Evolutionary conservation across 352 stramenopile genomes (phyloP).

Genomic region (Phytophthora cactorum): DNA sequence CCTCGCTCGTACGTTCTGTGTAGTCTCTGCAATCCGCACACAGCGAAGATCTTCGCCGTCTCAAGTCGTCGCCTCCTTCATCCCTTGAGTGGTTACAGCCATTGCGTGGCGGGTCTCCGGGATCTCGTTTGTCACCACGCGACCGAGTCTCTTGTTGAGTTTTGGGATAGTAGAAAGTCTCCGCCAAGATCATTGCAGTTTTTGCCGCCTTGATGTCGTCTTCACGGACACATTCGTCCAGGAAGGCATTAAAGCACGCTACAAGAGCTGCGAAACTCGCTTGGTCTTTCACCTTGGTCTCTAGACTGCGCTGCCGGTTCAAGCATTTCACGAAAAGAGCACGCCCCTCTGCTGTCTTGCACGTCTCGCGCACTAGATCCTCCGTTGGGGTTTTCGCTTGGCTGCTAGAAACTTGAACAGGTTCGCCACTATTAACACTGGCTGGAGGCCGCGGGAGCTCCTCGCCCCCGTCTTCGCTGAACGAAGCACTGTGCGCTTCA

Average conservation of each 20-base stretch:
- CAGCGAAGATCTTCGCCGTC: constrained; percentile 22
- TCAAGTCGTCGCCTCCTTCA: constrained; percentile 12
- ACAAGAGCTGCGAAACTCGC: constrained; percentile 68
- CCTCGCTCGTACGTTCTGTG: constrained; percentile 38
- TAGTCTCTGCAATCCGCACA: constrained; percentile 35
- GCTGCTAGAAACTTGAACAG: neutral
- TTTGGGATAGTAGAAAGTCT: constrained; percentile 77
- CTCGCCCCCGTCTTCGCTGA: constrained; percentile 17
- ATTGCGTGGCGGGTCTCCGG: constrained; percentile 5
- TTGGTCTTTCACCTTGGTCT: constrained; percentile 73
- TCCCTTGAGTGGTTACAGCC: constrained; percentile 13
- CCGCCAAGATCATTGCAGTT: constrained; percentile 87
- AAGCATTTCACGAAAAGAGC: constrained; percentile 83
- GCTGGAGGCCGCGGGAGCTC: constrained; percentile 4
- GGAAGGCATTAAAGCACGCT: constrained; percentile 72
- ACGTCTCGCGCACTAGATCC: constrained; percentile 34
- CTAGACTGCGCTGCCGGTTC: constrained; percentile 81
- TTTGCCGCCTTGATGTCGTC: constrained; percentile 88
- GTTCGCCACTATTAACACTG: constrained; percentile 5
- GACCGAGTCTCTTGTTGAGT: constrained; percentile 4
- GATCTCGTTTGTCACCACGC: constrained; percentile 3
- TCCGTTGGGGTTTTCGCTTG: constrained; percentile 23
- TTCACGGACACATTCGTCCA: constrained; percentile 76
- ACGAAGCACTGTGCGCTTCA: constrained; percentile 6
- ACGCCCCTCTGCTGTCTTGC: constrained; percentile 52